Base-by-base conservation (phyloP, 2,329 filamentous ascomycete species). In the Botrytis pseudocinerea region DNA sequence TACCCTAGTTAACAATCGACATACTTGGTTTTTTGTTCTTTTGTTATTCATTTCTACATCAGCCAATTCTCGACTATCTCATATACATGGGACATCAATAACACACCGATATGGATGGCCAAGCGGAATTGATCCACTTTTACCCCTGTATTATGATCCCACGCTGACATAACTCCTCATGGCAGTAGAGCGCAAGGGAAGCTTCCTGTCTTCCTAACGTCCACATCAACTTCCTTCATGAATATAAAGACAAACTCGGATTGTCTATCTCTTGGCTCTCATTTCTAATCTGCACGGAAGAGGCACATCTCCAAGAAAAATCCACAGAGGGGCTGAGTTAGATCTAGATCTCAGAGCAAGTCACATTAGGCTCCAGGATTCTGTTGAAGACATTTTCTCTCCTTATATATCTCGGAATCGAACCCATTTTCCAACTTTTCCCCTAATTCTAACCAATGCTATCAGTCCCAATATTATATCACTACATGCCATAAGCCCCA, bases 1-100 rank as follows among this genome's bases (percentile, higher is more conserved):
- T 78, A 78, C 76, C 76, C 77, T 74, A 76, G 65, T 77, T 75
- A 72, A 72, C 18, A 66, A 64, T 48, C 28, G 60, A 68, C 62
- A 72, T 69, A 48, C 46, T 62, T 61, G 22, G 25, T 35, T 28
- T 6, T 7, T 60, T 46, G 16, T 57, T 32, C 51, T 40, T 40
- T 20, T 60, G 28, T 28, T 44, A 35, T 60, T 14, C 28, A 42
- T 40, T 18, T 57, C 28, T 46, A 16, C 16, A 25, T 48, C 40
- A 22, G 18, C 35, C 42, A 57, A 22, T 3, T n/a, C 3, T 40
- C 32, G 10, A 42, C 12, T 57, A 57, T 57, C 40, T 57, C n/a
- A 42, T 20, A 25, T 42, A 68, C 25, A 68, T 16, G 25, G 25
- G 4, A 42, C 2, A 42, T 42, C n/a, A n/a, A 35, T 6, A 14